phyloP scores from a whole-genome alignment of 2,329 filamentous ascomycete genomes.

The Cladosporium phlei region DNA sequence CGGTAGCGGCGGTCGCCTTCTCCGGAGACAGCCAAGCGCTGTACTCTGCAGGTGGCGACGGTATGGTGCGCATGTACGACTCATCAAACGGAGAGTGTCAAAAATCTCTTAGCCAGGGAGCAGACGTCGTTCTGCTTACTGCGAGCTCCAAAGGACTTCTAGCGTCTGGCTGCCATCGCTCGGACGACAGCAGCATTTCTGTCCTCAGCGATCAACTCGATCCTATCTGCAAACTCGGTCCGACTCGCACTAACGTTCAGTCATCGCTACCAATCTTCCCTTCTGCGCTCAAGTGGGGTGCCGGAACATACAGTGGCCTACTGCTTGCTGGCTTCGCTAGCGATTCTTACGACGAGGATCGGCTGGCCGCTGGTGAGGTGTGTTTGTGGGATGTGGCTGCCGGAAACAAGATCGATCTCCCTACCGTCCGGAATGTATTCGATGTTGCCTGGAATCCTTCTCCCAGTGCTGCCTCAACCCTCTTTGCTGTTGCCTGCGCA shows the following conservation, averaged over 20 bases:
- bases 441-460: constrained; percentile 55
- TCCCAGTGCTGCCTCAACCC: constrained; percentile 30
- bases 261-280: constrained; percentile 34
- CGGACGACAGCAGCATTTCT: constrained; percentile 19
- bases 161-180: constrained; percentile 45
- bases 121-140: constrained; percentile 46
- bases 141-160: constrained; percentile 37
- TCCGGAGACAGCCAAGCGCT: constrained; percentile 31
- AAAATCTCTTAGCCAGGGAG: not conserved
- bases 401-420: constrained; percentile 37
- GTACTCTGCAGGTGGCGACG: constrained; percentile 50
- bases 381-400: constrained; percentile 50
- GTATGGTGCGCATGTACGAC: constrained; percentile 41
- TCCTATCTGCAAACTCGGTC: not conserved
- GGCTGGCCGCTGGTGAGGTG: constrained; percentile 47
- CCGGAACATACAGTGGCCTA: constrained; percentile 35
- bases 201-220: constrained; percentile 15
- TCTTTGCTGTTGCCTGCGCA: constrained; percentile 52
- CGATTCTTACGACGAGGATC: constrained; percentile 33
- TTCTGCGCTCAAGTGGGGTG: constrained; percentile 48
- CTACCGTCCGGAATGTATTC: constrained; percentile 51
- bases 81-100: not conserved
- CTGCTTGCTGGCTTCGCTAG: constrained; percentile 53
- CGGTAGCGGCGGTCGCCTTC: constrained; percentile 53
- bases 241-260: constrained; percentile 20